A percentile compares a stretch with the other conserved stretches of the same genome.
phyloP scores from a whole-genome alignment of 306 rosid genomes.

The Alnus glutinosa region DNA sequence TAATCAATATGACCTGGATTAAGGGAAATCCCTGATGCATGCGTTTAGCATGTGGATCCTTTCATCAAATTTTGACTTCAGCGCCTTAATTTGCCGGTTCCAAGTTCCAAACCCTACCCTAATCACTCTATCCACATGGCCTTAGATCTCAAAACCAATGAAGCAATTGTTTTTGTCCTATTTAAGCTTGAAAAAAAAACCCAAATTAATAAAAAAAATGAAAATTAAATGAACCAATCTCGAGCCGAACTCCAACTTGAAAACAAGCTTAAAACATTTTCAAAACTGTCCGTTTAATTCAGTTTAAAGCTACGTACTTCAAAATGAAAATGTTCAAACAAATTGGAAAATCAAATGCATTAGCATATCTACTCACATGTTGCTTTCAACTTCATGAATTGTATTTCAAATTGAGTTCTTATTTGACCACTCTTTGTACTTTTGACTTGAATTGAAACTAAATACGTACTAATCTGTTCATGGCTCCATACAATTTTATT shows the following conservation, averaged over 20 bases:
- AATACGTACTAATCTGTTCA: too few species aligned
- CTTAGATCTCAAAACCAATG: too few species aligned
- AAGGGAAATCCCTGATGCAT: neutral
- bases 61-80: neutral
- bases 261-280: too few species aligned
- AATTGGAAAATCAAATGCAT: too few species aligned
- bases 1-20: constrained; percentile 15
- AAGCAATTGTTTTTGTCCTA: neutral
- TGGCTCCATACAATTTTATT: neutral
- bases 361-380: constrained; percentile 38
- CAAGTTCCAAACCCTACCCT: too few species aligned
- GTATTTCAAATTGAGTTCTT: constrained; percentile 24
- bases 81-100: neutral
- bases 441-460: constrained; percentile 20
- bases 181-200: too few species aligned
- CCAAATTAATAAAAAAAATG: too few species aligned
- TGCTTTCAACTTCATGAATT: constrained; percentile 18
- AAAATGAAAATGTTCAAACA: neutral
- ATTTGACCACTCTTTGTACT: constrained; percentile 20
- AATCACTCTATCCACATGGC: too few species aligned
- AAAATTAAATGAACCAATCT: too few species aligned
- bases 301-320: too few species aligned
- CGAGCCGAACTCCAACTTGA: too few species aligned
- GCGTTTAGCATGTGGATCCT: constrained; percentile 13
- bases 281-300: too few species aligned